Evolutionary conservation across 2,329 filamentous ascomycete genomes (phyloP).

Genomic region (Cladosporium sphaerospermum): DNA sequence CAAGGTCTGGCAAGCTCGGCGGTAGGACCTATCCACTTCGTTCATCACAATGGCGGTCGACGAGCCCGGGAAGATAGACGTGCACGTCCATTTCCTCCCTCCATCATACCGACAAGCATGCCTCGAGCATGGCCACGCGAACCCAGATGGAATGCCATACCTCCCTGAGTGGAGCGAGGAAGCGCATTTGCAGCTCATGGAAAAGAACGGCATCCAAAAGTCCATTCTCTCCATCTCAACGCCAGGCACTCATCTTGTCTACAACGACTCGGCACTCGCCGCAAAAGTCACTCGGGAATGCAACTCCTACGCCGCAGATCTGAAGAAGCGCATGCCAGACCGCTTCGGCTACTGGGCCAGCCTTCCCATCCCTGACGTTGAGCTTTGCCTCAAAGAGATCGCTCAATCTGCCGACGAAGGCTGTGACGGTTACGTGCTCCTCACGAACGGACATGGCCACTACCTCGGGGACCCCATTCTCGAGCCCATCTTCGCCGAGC

Average conservation of each 20-base stretch:
- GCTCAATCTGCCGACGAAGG: conserved; percentile 36
- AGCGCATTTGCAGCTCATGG: conserved; percentile 47
- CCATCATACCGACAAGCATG: conserved; percentile 38
- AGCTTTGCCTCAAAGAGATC: conserved; percentile 44
- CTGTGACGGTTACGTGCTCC: conserved; percentile 46
- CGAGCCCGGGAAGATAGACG: conserved; percentile 36
- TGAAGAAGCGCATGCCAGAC: conserved; percentile 33
- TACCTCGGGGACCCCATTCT: conserved; percentile 47
- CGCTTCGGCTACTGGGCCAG: conserved; percentile 50
- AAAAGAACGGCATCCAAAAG: conserved; percentile 42
- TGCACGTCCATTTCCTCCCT: conserved; percentile 45
- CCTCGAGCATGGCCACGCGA: conserved; percentile 35
- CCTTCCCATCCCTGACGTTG: conserved; percentile 47
- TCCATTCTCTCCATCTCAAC: conserved; percentile 51
- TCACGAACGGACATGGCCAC: conserved; percentile 48
- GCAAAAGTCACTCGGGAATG: conserved; percentile 35
- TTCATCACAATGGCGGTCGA: neutral
- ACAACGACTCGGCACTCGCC: conserved; percentile 33
- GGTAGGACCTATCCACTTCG: too few relatives aligned
- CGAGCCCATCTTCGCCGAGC: conserved; percentile 42
- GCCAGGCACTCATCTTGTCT: conserved; percentile 46
- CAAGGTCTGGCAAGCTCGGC: too few relatives aligned
- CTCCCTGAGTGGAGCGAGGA: conserved; percentile 39
- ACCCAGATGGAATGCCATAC: conserved; percentile 46
- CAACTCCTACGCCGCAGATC: conserved; percentile 36